Evolutionary conservation across 2,329 filamentous ascomycete species (phyloP).

Genomic region (Colletotrichum tropicicola): DNA sequence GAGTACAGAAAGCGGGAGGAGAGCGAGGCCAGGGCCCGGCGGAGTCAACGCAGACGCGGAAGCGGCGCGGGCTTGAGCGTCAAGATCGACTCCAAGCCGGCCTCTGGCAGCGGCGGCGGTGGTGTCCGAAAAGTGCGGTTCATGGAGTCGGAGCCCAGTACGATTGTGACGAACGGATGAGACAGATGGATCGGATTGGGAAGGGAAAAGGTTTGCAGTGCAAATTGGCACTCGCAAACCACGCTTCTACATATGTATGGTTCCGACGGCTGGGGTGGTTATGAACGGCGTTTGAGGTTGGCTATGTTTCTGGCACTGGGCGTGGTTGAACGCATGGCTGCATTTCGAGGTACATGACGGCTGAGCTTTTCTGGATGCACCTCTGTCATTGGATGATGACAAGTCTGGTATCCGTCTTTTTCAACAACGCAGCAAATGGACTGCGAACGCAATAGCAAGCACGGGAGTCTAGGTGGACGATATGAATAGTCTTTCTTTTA

Average conservation of each 20-base stretch:
- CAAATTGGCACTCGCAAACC: background rate
- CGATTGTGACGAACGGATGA: conserved; percentile 23
- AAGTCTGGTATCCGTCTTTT: conserved; percentile 1
- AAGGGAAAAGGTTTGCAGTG: no score
- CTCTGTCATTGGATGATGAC: conserved; percentile 1
- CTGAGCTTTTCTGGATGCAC: background rate
- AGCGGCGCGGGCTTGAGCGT: conserved; percentile 34
- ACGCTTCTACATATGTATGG: background rate
- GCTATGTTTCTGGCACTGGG: background rate
- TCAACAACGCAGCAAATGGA: background rate
- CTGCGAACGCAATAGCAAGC: background rate
- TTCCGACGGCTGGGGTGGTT: no score
- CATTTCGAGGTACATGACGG: background rate
- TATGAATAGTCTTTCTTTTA: conserved; percentile 29
- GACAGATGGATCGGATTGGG: no score
- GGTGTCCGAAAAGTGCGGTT: conserved; percentile 49
- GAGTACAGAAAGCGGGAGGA: conserved; percentile 71
- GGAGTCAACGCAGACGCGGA: conserved; percentile 60
- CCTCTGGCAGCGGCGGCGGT: conserved; percentile 34
- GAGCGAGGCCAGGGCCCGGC: conserved; percentile 64
- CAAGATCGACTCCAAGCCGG: conserved; percentile 28
- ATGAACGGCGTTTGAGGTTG: background rate
- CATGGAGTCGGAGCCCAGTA: conserved; percentile 45
- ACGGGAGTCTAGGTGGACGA: background rate
- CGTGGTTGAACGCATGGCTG: background rate